phyloP scores from a whole-genome alignment of 1,284 basidiomycete species.

The Vanrija humicola region DNA sequence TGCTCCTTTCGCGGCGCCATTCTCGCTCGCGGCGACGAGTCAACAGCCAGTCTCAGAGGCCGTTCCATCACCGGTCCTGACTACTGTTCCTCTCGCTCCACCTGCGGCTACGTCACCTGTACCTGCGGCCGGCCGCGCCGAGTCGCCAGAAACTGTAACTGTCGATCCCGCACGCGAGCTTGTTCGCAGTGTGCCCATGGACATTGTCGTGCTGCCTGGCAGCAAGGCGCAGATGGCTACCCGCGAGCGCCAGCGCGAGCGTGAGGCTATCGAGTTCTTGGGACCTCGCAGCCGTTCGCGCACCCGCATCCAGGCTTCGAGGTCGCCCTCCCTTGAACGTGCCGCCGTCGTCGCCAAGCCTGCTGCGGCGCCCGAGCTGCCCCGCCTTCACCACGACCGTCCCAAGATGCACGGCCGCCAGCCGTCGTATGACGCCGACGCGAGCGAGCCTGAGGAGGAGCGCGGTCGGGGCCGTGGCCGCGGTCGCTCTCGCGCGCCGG shows the following conservation, averaged over 20 bases:
- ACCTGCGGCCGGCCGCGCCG: conserved; percentile 16
- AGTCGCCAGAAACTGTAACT: conserved; percentile 5
- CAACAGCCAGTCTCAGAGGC: conserved; percentile 1
- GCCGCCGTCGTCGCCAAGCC: not conserved
- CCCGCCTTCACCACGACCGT: not conserved
- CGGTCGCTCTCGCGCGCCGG: not conserved
- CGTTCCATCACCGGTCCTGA: not conserved
- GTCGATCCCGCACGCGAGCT: conserved; percentile 23
- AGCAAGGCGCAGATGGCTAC: conserved; percentile 14
- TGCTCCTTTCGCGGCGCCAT: conserved; percentile 28
- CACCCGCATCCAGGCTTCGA: conserved; percentile 3
- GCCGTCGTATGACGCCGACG: conserved; percentile 25
- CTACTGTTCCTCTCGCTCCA: not conserved
- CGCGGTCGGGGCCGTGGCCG: conserved; percentile 7
- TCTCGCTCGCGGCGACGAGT: not conserved
- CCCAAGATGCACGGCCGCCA: not conserved
- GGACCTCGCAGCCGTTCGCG: conserved; percentile 8
- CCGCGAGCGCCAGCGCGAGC: conserved; percentile 24
- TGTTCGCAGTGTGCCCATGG: conserved; percentile 42
- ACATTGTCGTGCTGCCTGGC: conserved; percentile 33
- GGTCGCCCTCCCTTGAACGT: conserved; percentile 8
- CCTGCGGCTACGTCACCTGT: conserved; percentile 18
- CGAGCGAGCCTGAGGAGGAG: conserved; percentile 11
- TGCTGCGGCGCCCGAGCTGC: too few species aligned
- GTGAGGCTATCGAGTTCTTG: conserved; percentile 19